These are phyloP conservation scores for Knoxia roxburghii DNA, from an alignment of 257 asterid genomes.

Conservation along the genomic window DNA sequence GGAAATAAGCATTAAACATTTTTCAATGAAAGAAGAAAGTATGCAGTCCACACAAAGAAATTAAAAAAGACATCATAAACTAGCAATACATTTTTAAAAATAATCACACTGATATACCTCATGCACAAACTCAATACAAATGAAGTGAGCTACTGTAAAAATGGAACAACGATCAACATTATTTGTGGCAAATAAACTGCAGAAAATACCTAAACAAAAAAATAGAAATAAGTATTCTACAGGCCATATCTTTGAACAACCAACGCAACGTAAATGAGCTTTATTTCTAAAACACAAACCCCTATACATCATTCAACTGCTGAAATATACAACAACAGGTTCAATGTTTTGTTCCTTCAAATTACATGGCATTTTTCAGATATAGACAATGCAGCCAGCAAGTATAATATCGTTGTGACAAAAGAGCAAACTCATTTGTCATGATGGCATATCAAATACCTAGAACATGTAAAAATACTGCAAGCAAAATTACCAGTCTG, in stretches of 20 bases:
- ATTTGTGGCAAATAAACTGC: neutral
- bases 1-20: conserved; percentile 17
- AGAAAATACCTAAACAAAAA: neutral
- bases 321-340: neutral
- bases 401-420: neutral
- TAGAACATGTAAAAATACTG: neutral
- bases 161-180: neutral
- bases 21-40: neutral
- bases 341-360: neutral
- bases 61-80: neutral
- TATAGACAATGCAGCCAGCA: neutral
- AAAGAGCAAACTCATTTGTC: neutral
- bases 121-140: neutral
- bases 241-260: neutral
- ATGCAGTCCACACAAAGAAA: neutral
- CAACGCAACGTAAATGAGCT: neutral
- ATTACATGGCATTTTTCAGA: neutral
- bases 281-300: neutral
- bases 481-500: neutral
- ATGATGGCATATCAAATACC: neutral
- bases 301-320: neutral
- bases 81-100: neutral
- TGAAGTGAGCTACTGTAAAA: neutral
- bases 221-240: neutral
- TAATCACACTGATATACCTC: neutral